Percentiles rank a stretch among this genome's conserved stretches.
phyloP scores from a whole-genome alignment of 768 basidiomycete species.

The Hysterangium stoloniferum region DNA sequence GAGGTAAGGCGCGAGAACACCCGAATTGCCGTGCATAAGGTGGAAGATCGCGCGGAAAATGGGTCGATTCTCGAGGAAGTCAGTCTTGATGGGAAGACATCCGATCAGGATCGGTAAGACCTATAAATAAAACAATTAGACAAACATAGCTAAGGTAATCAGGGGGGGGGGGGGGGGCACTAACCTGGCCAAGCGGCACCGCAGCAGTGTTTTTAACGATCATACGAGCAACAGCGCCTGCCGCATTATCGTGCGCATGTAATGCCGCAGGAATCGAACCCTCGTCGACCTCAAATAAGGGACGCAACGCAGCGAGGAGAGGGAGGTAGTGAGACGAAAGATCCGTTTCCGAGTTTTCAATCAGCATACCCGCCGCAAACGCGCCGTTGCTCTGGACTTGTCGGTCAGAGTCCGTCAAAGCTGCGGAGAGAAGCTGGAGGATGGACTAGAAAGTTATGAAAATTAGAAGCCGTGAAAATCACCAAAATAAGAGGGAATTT shows the following conservation, averaged over 20 bases:
- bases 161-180: not conserved
- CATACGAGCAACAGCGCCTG: conserved; percentile 85
- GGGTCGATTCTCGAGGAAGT: conserved; percentile 83
- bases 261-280: conserved; percentile 57
- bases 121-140: conserved; percentile 31
- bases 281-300: conserved; percentile 63
- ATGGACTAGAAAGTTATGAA: conserved; percentile 33
- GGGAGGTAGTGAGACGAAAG: conserved; percentile 73
- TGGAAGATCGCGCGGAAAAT: conserved; percentile 86
- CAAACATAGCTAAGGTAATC: not conserved
- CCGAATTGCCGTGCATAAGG: conserved; percentile 72
- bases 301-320: conserved; percentile 72
- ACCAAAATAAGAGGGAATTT: not conserved
- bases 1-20: conserved; percentile 63
- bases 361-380: conserved; percentile 85
- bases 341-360: conserved; percentile 80
- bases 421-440: conserved; percentile 76
- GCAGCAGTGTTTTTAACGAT: conserved; percentile 71
- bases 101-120: conserved; percentile 79
- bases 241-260: conserved; percentile 95
- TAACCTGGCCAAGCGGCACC: conserved; percentile 61
- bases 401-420: conserved; percentile 75
- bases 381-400: conserved; percentile 96
- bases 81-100: conserved; percentile 81
- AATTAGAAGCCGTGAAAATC: not conserved